Evolutionary conservation across 305 asterid genomes (phyloP), one percentile per base, ranked within the genome.

Genomic region (Fraxinus sp.): DNA sequence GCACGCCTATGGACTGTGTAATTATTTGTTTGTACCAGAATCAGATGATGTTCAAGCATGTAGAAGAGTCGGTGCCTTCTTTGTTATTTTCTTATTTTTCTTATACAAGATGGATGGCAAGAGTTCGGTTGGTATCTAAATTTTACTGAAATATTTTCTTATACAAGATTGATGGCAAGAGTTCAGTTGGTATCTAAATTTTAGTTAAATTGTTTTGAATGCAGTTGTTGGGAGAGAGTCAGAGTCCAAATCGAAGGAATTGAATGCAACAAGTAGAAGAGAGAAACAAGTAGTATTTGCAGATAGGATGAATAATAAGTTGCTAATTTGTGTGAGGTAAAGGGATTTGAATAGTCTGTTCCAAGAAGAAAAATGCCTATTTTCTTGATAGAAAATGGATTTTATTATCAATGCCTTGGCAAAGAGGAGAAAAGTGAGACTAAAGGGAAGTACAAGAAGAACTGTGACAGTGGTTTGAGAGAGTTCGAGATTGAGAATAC

Each of bases 221-320:
- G 93, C 98, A 96, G 99, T 92, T 93, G 86, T 88, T 96, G 86
- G 93, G 94, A 24, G 98, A 94, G 94, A 90, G 97, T 83, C 98
- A 94, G 83, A 91, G 98, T 86, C 94, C 94, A 82, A 95, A 96
- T 70, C 87, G 4, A 83, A 36, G 10, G 24, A 13, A 80, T 88
- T 88, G 88, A 92, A 95, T 4, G 77, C 80, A 0, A 87, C 32
- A 37, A 93, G 95, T 96, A 66, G 73, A 66, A 86, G 64, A 77
- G 85, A 87, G 79, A 93, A 89, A 81, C 92, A 90, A 24, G 97
- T 91, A 75, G 97, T 94, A 79, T 94, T 91, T 64, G 92, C 93
- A 0, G 94, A 87, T 49, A 93, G 86, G 52, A 92, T 78, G 77
- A 91, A 22, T 7, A 92, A 13, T n/a, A 86, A 86, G 87, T 86